Evolutionary conservation across 768 basidiomycete species (phyloP), one percentile per base, ranked within the genome.

Genomic region (Tylopilus vinaceipallidus): DNA sequence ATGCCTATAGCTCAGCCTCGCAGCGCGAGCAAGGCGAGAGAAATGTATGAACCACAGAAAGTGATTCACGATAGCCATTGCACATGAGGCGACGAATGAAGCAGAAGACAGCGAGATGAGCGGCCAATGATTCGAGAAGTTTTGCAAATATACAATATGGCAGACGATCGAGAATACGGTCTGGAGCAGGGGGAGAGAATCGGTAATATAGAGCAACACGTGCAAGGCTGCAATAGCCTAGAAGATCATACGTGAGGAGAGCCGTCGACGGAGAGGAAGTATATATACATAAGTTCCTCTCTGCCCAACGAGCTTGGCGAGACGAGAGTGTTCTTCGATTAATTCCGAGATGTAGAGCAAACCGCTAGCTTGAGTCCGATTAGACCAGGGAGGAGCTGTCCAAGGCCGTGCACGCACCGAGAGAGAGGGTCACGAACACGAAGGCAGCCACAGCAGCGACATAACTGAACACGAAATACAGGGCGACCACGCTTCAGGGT

Each of bases 31-130:
- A 33, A 86, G 59, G 24, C 73, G 79, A 36, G 94, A 82, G 68
- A 98, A 98, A 71, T 98, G 80, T 72, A 90, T 92, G 75, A 99
- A 99, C 91, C 95, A 98, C 34, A 91, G 67, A 64, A 98, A 98
- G 69, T 98, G 97, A 72, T 98, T 92, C 1, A 73, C 67, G 49
- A 99, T 79, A 55, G 97, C 95, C 47, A 95, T 73, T 17, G 78
- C 55, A 68, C 94, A 97, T 0, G 95, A 98, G 0, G 81, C 77
- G 39, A 98, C 68, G 76, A 99, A 98, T 6, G 83, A 81, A 17
- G 73, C 64, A 0, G 95, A 98, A 14, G 90, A 80, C 41, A 99
- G 79, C 2, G 91, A 94, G 59, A 99, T 98, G 64, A 91, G 71
- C 1, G 97, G 97, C 95, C 97, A 99, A 20, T 78, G 76, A 6